Evolutionary conservation across 2,329 filamentous ascomycete genomes (phyloP), one percentile per base, ranked within the genome.

Genomic region (Aureobasidium vineae): DNA sequence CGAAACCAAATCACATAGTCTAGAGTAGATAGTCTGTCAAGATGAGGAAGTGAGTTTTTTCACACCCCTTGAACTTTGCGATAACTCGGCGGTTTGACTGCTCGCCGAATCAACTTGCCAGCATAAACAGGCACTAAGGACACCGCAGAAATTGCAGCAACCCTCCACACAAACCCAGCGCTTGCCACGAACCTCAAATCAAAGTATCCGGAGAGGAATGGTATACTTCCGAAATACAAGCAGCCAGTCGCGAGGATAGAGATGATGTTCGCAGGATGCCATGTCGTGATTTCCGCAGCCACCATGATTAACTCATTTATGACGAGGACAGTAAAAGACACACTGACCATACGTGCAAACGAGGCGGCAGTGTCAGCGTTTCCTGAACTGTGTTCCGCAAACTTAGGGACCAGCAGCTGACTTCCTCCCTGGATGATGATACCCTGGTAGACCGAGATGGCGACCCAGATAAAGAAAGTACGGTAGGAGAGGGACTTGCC

Each of bases 221-320:
- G 95, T 23, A 98, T 82, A 45, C 87, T 92, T 3, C 87, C 91
- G 31, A 93, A 82, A 73, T 91, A 99, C n/a, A 94, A 76, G 33
- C 89, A 76, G 52, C 90, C 88, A 0, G 95, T 99, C 16, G 91
- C 93, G 6, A 97, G 74, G 68, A 98, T 90, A 70, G 85, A 89
- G 61, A 91, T 80, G 65, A 96, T 88, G 93, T 98, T 98, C 69
- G 94, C 83, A 45, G 90, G 90, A 77, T 98, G 95, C 95, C 95
- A 99, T 0, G 95, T 99, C 3, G 92, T 97, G 72, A 99, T 91
- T 75, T 97, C 91, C 67, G 96, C 91, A 3, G 93, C 94, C 2
- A 98, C 95, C 96, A 99, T 99, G 72, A 96, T 85, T 68, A 99
- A 85, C 76, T 99, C 95, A 77, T 98, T 99, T 69, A 98, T 81